Conservation (phyloP, 495 filamentous ascomycete species). For the Hypoxylon crocopeplum region DNA sequence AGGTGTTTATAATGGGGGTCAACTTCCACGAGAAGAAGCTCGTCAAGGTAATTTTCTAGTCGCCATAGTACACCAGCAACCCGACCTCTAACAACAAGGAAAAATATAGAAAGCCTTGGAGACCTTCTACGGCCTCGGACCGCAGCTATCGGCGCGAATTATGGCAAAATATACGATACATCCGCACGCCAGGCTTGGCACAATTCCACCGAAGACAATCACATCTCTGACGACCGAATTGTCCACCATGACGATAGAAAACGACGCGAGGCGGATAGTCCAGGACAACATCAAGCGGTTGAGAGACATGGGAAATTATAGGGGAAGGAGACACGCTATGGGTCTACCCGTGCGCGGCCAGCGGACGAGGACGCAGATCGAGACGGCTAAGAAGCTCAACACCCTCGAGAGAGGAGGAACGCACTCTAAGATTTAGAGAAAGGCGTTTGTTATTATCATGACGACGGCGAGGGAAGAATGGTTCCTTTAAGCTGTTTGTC, state of each 20-base stretch:
- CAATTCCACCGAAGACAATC: conserved; percentile 72
- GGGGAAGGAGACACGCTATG: conserved; percentile 90
- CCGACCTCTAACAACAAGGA: not conserved
- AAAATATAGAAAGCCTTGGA: conserved; percentile 75
- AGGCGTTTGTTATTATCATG: too few relatives aligned
- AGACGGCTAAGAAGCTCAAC: conserved; percentile 81
- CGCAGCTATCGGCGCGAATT: conserved; percentile 70
- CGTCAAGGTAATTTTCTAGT: conserved; percentile 66
- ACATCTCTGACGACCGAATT: conserved; percentile 82
- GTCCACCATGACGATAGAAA: conserved; percentile 92
- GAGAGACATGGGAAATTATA: conserved; percentile 89
- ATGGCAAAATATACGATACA: conserved; percentile 89
- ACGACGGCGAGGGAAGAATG: too few relatives aligned
- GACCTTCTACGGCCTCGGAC: conserved; percentile 89
- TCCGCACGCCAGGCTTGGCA: conserved; percentile 74
- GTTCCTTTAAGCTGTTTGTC: not conserved
- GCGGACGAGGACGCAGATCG: conserved; percentile 81
- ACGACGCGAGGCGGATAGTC: conserved; percentile 77
- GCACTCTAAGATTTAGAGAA: conserved; percentile 40
- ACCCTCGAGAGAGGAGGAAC: conserved; percentile 68
- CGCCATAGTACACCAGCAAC: not conserved
- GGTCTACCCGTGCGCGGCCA: conserved; percentile 87
- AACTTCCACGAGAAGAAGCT: conserved; percentile 84
- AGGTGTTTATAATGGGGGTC: conserved; percentile 86
- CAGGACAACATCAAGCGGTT: conserved; percentile 85